A percentile compares a stretch with the other conserved stretches of the same genome.
Evolutionary conservation across 805 yeast genomes (phyloP).

Genomic region (Saccharomyces paradoxus): DNA sequence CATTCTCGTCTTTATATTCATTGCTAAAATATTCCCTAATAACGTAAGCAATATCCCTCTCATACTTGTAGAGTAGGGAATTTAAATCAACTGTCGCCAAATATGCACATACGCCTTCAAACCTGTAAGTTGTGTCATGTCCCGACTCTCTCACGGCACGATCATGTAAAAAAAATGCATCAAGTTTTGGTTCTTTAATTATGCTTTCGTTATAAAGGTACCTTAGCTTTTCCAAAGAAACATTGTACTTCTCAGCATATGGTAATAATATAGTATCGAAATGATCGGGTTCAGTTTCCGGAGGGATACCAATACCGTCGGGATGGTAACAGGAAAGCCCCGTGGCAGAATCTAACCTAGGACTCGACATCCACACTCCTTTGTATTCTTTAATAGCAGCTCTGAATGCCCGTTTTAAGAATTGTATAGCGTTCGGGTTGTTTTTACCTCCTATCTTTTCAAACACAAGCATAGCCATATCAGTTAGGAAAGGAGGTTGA

Average conservation of each 20-base stretch:
- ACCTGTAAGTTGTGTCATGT: conserved; percentile 85
- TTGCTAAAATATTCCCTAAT: conserved; percentile 51
- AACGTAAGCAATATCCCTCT: conserved; percentile 65
- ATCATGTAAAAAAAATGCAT: conserved; percentile 83
- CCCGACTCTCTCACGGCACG: conserved; percentile 95
- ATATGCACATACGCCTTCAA: conserved; percentile 84
- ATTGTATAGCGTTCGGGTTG: conserved; percentile 45
- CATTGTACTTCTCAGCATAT: conserved; percentile 53
- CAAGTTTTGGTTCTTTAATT: conserved; percentile 71
- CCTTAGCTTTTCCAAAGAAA: conserved; percentile 56
- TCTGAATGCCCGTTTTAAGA: conserved; percentile 52
- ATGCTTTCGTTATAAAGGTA: conserved; percentile 57
- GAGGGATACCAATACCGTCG: conserved; percentile 87
- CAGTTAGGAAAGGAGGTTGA: conserved; percentile 95
- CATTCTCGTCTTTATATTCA: conserved; percentile 32
- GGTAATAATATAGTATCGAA: conserved; percentile 65
- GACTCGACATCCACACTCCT: conserved; percentile 68
- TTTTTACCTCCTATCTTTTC: conserved; percentile 45
- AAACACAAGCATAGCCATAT: conserved; percentile 71
- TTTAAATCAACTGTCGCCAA: conserved; percentile 88
- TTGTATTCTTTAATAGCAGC: conserved; percentile 86
- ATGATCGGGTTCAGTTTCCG: conserved; percentile 90
- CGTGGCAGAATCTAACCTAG: conserved; percentile 63
- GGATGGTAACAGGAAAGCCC: conserved; percentile 90
- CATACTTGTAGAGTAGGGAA: conserved; percentile 81